Conservation (phyloP, 2,329 filamentous ascomycete species). For the Leptographium radiaticola region DNA sequence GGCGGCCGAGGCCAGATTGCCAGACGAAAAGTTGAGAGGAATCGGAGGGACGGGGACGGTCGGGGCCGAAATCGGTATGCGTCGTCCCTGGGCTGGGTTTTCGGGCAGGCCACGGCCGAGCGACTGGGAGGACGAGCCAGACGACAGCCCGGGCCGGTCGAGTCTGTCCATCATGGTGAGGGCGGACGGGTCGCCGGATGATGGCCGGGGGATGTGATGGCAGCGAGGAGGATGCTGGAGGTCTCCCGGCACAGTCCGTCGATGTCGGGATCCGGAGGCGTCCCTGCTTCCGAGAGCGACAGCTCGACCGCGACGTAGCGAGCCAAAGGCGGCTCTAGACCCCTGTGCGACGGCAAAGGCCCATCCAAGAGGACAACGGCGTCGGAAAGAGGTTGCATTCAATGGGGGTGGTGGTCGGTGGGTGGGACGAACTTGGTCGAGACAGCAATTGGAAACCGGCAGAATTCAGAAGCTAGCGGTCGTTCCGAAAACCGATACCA, state of each 20-base stretch:
- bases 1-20: slow-evolving; percentile 23
- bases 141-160: slow-evolving; percentile 8
- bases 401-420: background rate
- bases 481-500: background rate
- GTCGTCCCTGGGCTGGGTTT: slow-evolving; percentile 22
- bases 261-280: background rate
- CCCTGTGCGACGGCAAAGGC: background rate
- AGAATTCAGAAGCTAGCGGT: background rate
- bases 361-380: background rate
- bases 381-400: background rate
- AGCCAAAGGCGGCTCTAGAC: background rate
- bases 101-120: slow-evolving; percentile 20
- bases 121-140: slow-evolving; percentile 7
- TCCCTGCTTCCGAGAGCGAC: background rate
- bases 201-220: too few species aligned
- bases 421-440: background rate
- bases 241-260: background rate
- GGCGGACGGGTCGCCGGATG: background rate
- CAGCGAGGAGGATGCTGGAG: too few species aligned
- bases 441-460: background rate
- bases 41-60: slow-evolving; percentile 11
- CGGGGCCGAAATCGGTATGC: slow-evolving; percentile 15
- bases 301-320: background rate
- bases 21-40: slow-evolving; percentile 11
- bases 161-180: background rate